Evolutionary conservation across 441 rosid genomes (phyloP).

Genomic region (California macrophylla): DNA sequence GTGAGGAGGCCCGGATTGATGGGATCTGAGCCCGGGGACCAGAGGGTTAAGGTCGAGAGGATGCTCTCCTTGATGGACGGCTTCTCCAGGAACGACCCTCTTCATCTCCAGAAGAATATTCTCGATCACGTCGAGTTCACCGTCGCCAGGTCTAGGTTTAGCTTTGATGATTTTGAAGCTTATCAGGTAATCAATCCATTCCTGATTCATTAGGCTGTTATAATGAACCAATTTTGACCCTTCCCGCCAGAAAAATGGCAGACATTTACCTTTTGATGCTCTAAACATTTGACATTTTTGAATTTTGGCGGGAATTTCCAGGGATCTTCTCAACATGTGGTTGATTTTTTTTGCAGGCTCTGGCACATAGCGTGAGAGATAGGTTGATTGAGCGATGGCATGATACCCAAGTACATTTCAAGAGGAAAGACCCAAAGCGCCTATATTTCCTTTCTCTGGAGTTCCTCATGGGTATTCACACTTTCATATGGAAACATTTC

Average conservation of each 20-base stretch:
- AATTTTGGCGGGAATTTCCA: constrained; percentile 31
- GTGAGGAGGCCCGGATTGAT: constrained; percentile 21
- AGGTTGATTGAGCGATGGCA: constrained; percentile 46
- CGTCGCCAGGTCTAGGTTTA: constrained; percentile 40
- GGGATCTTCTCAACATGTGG: not conserved
- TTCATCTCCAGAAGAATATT: constrained; percentile 35
- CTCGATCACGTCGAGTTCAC: constrained; percentile 40
- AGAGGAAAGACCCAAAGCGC: constrained; percentile 42
- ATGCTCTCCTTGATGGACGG: constrained; percentile 43
- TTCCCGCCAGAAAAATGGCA: not conserved
- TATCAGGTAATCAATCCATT: constrained; percentile 29
- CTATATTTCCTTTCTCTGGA: constrained; percentile 44
- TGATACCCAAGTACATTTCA: constrained; percentile 40
- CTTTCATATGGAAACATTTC: not conserved
- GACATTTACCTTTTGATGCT: not conserved
- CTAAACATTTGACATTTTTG: not conserved
- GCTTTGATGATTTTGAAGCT: constrained; percentile 50
- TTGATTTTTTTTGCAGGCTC: constrained; percentile 26
- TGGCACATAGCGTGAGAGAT: constrained; percentile 41
- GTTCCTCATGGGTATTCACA: constrained; percentile 44
- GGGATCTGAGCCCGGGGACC: not conserved
- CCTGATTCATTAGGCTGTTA: not conserved
- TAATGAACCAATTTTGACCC: not conserved
- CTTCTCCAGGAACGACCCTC: constrained; percentile 36
- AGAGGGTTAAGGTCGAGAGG: constrained; percentile 30